Base-by-base conservation (phyloP, 352 stramenopile species). In the Pythium vanterpoolii region DNA sequence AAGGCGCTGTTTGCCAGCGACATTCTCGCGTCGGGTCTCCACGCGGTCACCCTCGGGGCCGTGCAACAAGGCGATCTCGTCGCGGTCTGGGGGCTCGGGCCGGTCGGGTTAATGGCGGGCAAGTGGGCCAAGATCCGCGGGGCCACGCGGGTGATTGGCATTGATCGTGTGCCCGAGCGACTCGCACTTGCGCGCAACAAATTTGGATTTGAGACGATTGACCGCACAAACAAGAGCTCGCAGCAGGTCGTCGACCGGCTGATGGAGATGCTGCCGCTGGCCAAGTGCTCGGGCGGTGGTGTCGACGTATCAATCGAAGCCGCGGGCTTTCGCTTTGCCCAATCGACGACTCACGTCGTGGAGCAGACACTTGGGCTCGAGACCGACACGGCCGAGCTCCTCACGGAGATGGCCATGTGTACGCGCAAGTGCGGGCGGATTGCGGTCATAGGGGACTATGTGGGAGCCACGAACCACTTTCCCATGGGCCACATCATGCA, bases 271-370 rank as follows among this genome's bases (percentile, higher is more conserved):
- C 46, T 80, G 31, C 69, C 66, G 21, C 58, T 73, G 11, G 61
- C 47, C 38, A 63, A 54, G 48, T 38, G 39, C 26, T 68, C 53
- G 14, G 61, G 46, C 13, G 69, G 72, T 11, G 72, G 72, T 1
- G 68, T 72, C 9, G 73, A 81, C 49, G 73, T 76, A 19, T 58
- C 64, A 21, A 81, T 81, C 19, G 73, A 78, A n/a, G 64, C 70
- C 2, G 62, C 64, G 3, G 70, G 73, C 3, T 76, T 74, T 26
- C 69, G 70, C 30, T 64, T 53, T 38, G 52, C 66, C 16, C 60
- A 72, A 24, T 64, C 56, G 9, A 38, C 33, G 46, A 52, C 18
- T 16, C 36, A 74, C 53, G 64, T 46, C 36, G 31, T 77, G 5
- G 62, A 81, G 55, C 63, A 62, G 31, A 48, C 56, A 19, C 40